Evolutionary conservation across 257 asterid species (phyloP).

Genomic region (Datura wrightii): DNA sequence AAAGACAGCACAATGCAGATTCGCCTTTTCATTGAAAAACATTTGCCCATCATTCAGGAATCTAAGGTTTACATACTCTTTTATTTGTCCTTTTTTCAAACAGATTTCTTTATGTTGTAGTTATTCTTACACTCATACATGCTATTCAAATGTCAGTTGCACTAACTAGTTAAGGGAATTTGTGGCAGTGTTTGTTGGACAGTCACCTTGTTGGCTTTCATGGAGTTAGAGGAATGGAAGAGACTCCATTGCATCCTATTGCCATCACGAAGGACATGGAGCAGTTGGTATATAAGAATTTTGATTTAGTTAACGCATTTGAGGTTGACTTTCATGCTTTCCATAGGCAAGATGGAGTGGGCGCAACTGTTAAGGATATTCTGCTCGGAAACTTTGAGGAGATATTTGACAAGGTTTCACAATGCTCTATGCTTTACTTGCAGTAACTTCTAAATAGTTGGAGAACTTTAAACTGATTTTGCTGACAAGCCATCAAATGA

Average conservation of each 20-base stretch:
- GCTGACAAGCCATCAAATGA: background rate
- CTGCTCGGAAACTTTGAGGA: constrained; percentile 65
- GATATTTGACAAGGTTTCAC: constrained; percentile 61
- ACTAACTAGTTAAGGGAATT: constrained; percentile 27
- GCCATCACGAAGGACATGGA: constrained; percentile 84
- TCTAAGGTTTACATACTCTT: constrained; percentile 60
- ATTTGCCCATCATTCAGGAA: constrained; percentile 62
- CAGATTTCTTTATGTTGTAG: background rate
- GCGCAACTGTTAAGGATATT: constrained; percentile 51
- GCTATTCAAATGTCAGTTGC: constrained; percentile 2
- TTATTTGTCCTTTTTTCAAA: constrained; percentile 20
- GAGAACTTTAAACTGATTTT: background rate
- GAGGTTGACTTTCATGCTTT: constrained; percentile 55
- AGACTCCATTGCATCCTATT: constrained; percentile 59
- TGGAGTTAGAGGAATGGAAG: constrained; percentile 45
- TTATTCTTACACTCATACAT: background rate
- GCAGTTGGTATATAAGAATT: constrained; percentile 58
- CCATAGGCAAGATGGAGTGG: constrained; percentile 43
- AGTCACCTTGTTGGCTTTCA: constrained; percentile 65
- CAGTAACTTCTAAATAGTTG: constrained; percentile 15
- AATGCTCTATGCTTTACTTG: constrained; percentile 6
- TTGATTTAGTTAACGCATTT: constrained; percentile 55
- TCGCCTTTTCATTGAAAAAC: constrained; percentile 51
- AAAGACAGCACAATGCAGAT: constrained; percentile 56
- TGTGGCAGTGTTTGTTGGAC: constrained; percentile 70